Conservation (phyloP, 2,329 filamentous ascomycete genomes). For the Botrytis medusae region DNA sequence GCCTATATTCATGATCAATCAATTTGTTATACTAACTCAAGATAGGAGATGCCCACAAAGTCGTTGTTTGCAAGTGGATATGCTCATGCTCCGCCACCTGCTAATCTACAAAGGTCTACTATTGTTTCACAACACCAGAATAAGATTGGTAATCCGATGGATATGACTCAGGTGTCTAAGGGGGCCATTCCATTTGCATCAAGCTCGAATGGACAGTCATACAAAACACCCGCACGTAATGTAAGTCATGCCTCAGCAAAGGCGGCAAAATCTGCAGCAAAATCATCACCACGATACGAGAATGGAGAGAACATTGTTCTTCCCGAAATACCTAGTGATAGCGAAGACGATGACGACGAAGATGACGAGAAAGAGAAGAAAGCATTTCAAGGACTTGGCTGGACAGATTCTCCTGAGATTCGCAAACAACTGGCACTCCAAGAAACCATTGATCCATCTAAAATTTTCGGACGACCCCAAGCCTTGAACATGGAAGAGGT, state of each 20-base stretch:
- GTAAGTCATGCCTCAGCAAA: conserved; percentile 47
- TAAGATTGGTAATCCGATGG: conserved; percentile 67
- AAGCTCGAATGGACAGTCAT: conserved; percentile 52
- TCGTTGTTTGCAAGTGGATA: conserved; percentile 62
- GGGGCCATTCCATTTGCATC: conserved; percentile 88
- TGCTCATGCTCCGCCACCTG: conserved; percentile 53
- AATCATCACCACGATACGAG: conserved; percentile 80
- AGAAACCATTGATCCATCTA: conserved; percentile 79
- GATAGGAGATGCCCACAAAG: conserved; percentile 60
- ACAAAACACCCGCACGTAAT: conserved; percentile 69
- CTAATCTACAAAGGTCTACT: conserved; percentile 52
- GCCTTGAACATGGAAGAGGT: conserved; percentile 95
- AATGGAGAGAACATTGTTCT: conserved; percentile 89
- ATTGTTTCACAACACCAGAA: conserved; percentile 66
- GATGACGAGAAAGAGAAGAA: conserved; percentile 49
- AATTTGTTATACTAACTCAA: conserved; percentile 40
- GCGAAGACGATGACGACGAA: conserved; percentile 78
- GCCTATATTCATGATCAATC: conserved; percentile 37
- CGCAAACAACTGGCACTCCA: conserved; percentile 74
- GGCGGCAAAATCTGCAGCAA: conserved; percentile 60
- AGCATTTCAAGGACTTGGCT: conserved; percentile 68
- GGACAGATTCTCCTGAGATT: conserved; percentile 87
- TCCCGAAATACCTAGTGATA: conserved; percentile 93
- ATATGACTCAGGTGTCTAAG: conserved; percentile 85
- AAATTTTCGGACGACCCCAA: conserved; percentile 84